Percentiles rank a stretch among this genome's conserved stretches.
These are phyloP conservation scores for Avena insularis DNA, from an alignment of 176 grass and related monocot genomes.

Conservation along the genomic window DNA sequence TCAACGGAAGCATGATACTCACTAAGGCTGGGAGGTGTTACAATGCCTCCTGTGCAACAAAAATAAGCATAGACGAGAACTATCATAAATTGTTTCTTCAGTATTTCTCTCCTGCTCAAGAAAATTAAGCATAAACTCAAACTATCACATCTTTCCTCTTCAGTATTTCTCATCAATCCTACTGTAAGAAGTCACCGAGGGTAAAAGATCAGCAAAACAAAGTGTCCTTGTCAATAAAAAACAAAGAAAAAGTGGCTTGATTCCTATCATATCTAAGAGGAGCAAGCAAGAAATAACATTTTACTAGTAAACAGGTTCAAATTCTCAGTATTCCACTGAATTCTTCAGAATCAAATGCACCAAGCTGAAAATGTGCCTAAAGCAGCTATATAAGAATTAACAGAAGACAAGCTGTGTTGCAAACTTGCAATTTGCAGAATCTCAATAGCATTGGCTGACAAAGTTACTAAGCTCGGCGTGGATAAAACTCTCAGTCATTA, in stretches of 20 bases:
- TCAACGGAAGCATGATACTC: background rate
- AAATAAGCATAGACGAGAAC: background rate
- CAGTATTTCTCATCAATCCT: background rate
- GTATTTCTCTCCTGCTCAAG: background rate
- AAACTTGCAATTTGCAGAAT: background rate
- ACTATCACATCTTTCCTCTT: background rate
- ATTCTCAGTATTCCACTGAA: constrained; percentile 6
- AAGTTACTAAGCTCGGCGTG: background rate
- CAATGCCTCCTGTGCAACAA: background rate
- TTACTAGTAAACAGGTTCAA: background rate
- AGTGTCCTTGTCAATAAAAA: background rate
- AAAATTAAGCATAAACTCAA: background rate
- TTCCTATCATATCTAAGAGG: background rate
- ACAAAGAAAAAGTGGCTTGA: background rate
- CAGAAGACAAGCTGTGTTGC: background rate
- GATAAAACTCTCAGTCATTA: background rate
- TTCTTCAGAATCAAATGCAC: background rate
- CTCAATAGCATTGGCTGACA: background rate
- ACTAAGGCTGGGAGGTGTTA: background rate
- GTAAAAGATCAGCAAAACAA: background rate
- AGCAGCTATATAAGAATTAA: background rate
- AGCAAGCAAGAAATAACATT: background rate
- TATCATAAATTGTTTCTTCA: background rate
- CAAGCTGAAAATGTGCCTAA: background rate
- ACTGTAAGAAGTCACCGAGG: background rate